Evolutionary conservation across 2,329 filamentous ascomycete genomes (phyloP), one percentile per base, ranked within the genome.

Genomic region (Aspergillaceae sp.): DNA sequence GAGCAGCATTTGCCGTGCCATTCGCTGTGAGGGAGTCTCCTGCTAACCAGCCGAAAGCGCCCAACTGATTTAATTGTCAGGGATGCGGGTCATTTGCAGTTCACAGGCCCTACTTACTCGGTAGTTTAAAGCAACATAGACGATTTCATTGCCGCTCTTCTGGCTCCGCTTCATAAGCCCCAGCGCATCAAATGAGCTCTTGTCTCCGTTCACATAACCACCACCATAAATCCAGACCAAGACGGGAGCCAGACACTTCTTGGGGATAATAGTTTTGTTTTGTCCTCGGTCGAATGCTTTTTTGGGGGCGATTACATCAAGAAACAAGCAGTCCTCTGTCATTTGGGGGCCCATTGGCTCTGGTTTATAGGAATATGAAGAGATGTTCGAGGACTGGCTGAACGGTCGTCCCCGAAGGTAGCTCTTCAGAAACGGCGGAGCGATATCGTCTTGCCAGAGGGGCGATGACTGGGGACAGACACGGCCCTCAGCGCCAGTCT

Each of bases 71-170:
- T 19, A 19, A 7, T 7, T 36, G 10, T 35, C 30, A 46, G 42
- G 51, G 33, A 50, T 34, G 41, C 33, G n/a, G 26, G 43, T 11
- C 19, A 41, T 7, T 28, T 6, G 27, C 8, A 30, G 45, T 5
- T 8, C 11, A 26, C 6, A 11, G 19, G 40, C 5, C 10, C 26
- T 26, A 58, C 58, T 54, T 50, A 65, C 60, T 10, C 72, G 62
- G 51, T 74, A 75, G 52, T 75, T 75, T n/a, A 74, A 41, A 3
- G 70, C 58, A 3, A 77, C 74, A 48, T 67, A 71, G 26, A 77
- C 66, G 7, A 75, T 59, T 4, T 69, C 72, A 11, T 65, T 56
- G 4, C 57, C 57, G 27, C 58, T 56, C 30, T 64, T 62, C 44
- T 69, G 66, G 43, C 69, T 74, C 5, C 70, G 67, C 29, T 63